Conservation (phyloP, 2,329 filamentous ascomycete species). For the Alternaria panax region DNA sequence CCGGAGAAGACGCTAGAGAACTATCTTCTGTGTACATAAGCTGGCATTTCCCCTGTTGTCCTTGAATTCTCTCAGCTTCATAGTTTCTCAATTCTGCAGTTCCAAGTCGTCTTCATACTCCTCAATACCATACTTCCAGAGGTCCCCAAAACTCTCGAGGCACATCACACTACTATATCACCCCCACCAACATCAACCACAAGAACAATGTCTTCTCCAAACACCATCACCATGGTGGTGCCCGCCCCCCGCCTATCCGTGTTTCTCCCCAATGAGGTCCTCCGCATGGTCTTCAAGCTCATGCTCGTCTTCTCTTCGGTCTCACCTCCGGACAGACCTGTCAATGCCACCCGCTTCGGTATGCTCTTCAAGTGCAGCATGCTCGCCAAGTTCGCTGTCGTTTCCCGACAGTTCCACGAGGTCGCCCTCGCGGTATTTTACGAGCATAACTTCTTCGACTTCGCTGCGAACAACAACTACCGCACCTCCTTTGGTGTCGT, state of each 20-base stretch:
- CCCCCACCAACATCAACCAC: not conserved
- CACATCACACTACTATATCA: not conserved
- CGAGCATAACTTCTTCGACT: slow-evolving; percentile 11
- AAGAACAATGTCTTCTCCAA: slow-evolving; percentile 10
- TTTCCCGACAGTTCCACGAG: slow-evolving; percentile 10
- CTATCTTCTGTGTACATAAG: slow-evolving; percentile 7
- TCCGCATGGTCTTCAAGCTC: slow-evolving; percentile 19
- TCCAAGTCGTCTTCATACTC: not conserved
- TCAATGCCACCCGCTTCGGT: slow-evolving; percentile 8
- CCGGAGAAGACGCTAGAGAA: not conserved
- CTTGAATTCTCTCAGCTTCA: not conserved
- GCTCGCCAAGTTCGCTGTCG: slow-evolving; percentile 17
- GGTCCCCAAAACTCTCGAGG: not conserved
- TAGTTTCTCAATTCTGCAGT: not conserved
- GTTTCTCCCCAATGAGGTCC: slow-evolving; percentile 23
- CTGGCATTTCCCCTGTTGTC: not conserved
- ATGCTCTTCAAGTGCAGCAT: slow-evolving; percentile 14
- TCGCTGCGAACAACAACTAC: not conserved
- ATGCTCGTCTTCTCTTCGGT: not conserved
- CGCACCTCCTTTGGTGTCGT: not conserved
- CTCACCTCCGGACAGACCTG: not conserved
- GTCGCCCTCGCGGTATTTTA: slow-evolving; percentile 21
- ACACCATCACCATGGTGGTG: slow-evolving; percentile 8
- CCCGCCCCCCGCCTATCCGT: slow-evolving; percentile 9
- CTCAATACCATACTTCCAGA: not conserved